Evolutionary conservation across 495 filamentous ascomycete genomes (phyloP), one percentile per base, ranked within the genome.

Genomic region (Niebla homalea): DNA sequence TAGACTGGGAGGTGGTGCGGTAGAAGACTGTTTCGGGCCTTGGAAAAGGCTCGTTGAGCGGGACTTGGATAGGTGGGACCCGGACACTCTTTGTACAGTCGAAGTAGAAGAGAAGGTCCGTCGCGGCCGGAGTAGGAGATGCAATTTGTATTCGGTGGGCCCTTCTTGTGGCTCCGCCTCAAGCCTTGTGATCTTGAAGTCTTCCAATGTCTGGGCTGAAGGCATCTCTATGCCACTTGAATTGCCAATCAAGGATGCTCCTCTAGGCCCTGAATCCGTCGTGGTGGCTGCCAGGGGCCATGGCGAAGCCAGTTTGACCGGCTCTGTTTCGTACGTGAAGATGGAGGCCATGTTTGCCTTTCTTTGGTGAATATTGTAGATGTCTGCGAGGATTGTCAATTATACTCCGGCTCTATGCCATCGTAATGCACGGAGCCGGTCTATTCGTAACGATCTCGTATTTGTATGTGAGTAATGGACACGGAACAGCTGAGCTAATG

Each of bases 121-220:
- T 51, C 92, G 74, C 29, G 85, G 80, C 35, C 86, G 78, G 29
- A 94, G 68, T 10, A 96, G 72, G n/a, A 97, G 71, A 71, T 95
- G 92, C 41, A 98, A 68, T 63, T 98, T 98, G 68, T 97, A 98
- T 67, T 97, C 92, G 6, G 83, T 92, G 26, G 92, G 86, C 0
- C 92, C 92, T 48, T 92, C 83, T 60, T 97, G 89, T 5, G 92
- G 92, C 62, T 98, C 92, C 16, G 92, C 79, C 51, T 88, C 81
- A 14, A 98, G 68, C 57, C 83, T 86, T 26, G 80, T 81, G 21
- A 92, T 75, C 2, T 79, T 78, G 61, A 80, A 82, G 45, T 86
- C 81, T 10, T 77, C 80, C 41, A 85, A 70, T n/a, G 69, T 70
- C 58, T 65, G 76, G 40, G 63, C 69, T 62, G 62, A 69, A 43